These are phyloP conservation scores for Drechslerella dactyloides DNA, from an alignment of 2,329 filamentous ascomycete species.

Conservation along the genomic window DNA sequence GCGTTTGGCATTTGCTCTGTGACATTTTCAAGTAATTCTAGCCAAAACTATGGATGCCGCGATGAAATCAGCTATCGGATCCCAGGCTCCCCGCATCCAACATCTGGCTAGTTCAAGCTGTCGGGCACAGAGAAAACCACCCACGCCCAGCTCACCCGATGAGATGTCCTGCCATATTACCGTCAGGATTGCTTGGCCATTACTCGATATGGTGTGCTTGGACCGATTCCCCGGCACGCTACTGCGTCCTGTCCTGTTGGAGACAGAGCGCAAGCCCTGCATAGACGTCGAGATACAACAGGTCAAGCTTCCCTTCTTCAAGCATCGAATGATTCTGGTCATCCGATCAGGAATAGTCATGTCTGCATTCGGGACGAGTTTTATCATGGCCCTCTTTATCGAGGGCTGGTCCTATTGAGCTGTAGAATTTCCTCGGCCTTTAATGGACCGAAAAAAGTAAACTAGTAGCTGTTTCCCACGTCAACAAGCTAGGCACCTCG, in stretches of 20 bases:
- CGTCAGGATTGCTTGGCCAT: too few species aligned
- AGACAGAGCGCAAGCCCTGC: constrained; percentile 19
- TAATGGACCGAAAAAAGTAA: constrained; percentile 8
- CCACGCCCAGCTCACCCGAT: neutral
- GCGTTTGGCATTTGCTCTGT: constrained; percentile 5
- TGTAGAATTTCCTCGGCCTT: neutral
- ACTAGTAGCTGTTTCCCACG: neutral
- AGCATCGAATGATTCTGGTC: constrained; percentile 1
- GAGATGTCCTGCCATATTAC: constrained; percentile 4
- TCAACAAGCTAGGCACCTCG: neutral
- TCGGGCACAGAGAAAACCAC: neutral
- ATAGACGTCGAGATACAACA: constrained; percentile 28
- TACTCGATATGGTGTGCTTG: neutral
- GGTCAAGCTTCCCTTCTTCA: constrained; percentile 21
- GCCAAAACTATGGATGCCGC: neutral
- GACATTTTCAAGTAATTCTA: neutral
- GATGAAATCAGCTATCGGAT: constrained; percentile 4
- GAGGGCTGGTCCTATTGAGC: neutral
- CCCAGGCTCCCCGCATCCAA: neutral
- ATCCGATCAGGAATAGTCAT: constrained; percentile 21
- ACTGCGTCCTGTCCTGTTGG: constrained; percentile 27
- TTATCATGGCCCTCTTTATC: neutral
- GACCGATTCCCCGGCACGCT: constrained; percentile 49
- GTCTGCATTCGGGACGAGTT: constrained; percentile 14
- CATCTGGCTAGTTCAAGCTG: neutral